Base-by-base conservation (phyloP, 1,284 basidiomycete species). In the Ustilago xerochloae region DNA sequence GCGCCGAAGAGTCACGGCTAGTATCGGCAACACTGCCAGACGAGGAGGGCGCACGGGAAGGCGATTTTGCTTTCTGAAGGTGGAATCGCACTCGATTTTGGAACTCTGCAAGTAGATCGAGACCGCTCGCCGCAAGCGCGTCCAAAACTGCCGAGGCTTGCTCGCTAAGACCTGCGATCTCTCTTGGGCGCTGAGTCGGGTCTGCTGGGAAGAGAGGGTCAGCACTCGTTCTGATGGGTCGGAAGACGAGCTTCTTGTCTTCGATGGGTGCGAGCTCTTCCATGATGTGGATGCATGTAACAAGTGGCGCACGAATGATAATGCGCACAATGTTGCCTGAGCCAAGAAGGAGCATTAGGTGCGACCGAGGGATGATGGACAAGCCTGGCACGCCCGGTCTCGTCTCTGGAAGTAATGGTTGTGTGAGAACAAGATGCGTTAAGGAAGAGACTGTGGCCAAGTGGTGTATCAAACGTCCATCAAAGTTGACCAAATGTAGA, bases 381-480 rank as follows among this genome's bases (percentile, higher is more conserved):
- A 69, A 41, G 2, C 61, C 71, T 1, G 65, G 65, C 3, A 53
- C 53, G n/a, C 65, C 71, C 3, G 52, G 49, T 13, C 50, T 18
- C 5, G 50, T 35, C 8, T 60, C 59, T 12, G 70, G 64, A 2
- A 63, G 26, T 1, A 45, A 9, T 1, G 71, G 71, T 24, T 60
- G n/a, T 8, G 65, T 74, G 30, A 74, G 59, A n/a, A 74, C 66
- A n/a, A 74, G 41, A 29, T 69, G 66, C 5, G 63, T 74, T 24
- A 74, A 48, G 28, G 71, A 74, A 3, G 66, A 59, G 4, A 69
- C 48, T 5, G 63, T 58, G 3, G 63, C 71, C 15, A 74, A 26
- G 15, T 68, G 71, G 43, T 74, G 66, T n/a, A 74, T 52, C 28
- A 74, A 29, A 4, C 66, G 71, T 4, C 62, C 63, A 32, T 74